These are phyloP conservation scores for Ceratobasidium sp. DNA, from an alignment of 1,284 basidiomycete species.

Conservation along the genomic window DNA sequence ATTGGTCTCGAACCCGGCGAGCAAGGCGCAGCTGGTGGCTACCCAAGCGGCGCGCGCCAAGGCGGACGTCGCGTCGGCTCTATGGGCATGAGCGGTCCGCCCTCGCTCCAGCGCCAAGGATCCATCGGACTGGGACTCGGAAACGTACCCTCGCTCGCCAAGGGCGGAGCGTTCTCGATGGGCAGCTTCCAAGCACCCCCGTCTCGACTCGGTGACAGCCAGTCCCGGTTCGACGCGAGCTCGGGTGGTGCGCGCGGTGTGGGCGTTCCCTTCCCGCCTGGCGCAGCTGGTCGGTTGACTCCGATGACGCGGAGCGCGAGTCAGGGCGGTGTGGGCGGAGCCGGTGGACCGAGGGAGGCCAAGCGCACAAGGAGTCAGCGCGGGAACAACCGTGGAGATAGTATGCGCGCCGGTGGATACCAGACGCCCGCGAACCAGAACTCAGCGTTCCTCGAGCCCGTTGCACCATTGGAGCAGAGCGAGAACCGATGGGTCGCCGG, in stretches of 20 bases:
- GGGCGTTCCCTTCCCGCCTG: slow-evolving; percentile 61
- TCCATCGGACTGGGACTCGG: slow-evolving; percentile 72
- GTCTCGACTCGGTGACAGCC: slow-evolving; percentile 65
- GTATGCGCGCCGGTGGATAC: slow-evolving; percentile 51
- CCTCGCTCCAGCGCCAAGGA: slow-evolving; percentile 59
- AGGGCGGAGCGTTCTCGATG: slow-evolving; percentile 67
- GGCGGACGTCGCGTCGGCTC: slow-evolving; percentile 43
- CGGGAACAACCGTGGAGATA: slow-evolving; percentile 64
- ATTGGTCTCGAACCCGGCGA: slow-evolving; percentile 64
- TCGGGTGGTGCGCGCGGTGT: slow-evolving; percentile 57
- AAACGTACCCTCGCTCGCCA: slow-evolving; percentile 48
- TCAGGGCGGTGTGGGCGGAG: slow-evolving; percentile 70
- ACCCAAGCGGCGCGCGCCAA: slow-evolving; percentile 39
- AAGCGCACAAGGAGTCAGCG: slow-evolving; percentile 78
- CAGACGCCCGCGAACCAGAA: slow-evolving; percentile 40
- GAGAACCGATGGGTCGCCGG: slow-evolving; percentile 86
- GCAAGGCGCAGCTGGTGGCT: slow-evolving; percentile 56
- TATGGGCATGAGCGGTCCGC: slow-evolving; percentile 18
- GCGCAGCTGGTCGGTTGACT: slow-evolving; percentile 61
- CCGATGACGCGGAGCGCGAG: slow-evolving; percentile 82
- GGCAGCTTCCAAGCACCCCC: slow-evolving; percentile 76
- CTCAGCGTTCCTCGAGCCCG: slow-evolving; percentile 66
- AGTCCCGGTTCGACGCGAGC: slow-evolving; percentile 77
- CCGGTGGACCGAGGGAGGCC: slow-evolving; percentile 63
- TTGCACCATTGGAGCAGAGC: slow-evolving; percentile 81